phyloP scores from a whole-genome alignment of 2,329 filamentous ascomycete species.

The Aspergillus sp. region DNA sequence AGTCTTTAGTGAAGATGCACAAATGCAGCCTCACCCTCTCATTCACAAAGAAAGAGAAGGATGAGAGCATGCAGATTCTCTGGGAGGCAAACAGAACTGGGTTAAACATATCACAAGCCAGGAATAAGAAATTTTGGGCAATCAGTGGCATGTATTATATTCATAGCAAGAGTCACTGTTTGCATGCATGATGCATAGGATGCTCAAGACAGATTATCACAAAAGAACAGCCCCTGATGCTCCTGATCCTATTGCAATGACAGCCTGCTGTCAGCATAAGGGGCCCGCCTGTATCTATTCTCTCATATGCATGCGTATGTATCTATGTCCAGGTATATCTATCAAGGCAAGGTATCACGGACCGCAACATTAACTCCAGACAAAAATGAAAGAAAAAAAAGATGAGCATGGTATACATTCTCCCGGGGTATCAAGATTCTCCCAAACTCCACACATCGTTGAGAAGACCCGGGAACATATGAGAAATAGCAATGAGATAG shows the following conservation, averaged over 20 bases:
- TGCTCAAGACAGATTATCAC: background rate
- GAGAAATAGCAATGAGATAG: conserved; percentile 1
- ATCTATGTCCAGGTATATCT: conserved; percentile 5
- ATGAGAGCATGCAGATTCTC: too few species aligned
- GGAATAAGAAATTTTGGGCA: too few species aligned
- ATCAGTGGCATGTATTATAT: too few species aligned
- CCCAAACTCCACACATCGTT: conserved; percentile 15
- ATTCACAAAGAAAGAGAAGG: too few species aligned
- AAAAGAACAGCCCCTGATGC: background rate
- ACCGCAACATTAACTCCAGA: background rate
- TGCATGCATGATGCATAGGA: background rate
- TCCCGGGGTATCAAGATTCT: conserved; percentile 18
- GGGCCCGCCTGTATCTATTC: background rate
- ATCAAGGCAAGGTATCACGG: conserved; percentile 1
- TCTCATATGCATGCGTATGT: background rate
- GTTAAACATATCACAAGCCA: too few species aligned
- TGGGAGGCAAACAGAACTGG: too few species aligned
- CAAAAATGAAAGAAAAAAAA: background rate
- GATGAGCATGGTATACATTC: conserved; percentile 6
- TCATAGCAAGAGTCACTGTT: too few species aligned
- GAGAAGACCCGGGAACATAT: conserved; percentile 3
- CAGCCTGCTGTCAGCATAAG: background rate
- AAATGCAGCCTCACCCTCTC: background rate
- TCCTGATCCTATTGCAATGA: background rate
- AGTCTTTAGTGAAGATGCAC: background rate